Percentiles rank a stretch among this genome's conserved stretches.
These are phyloP conservation scores for Lactifluus echinatus DNA, from an alignment of 768 basidiomycete genomes.

Conservation along the genomic window DNA sequence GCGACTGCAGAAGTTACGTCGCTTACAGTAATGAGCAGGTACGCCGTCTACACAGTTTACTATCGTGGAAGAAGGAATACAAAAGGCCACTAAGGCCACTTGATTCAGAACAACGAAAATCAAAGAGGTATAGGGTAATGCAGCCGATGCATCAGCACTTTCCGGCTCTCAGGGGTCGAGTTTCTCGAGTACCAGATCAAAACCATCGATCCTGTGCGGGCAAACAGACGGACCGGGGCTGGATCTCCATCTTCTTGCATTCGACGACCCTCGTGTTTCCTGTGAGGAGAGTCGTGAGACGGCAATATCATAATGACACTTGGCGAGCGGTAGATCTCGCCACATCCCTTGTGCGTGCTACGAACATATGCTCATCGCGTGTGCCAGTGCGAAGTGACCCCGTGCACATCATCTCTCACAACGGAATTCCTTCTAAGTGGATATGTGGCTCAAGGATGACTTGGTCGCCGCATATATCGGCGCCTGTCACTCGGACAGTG, in stretches of 20 bases:
- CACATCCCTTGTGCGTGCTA: constrained; percentile 69
- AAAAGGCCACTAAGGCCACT: background rate
- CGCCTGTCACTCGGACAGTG: no score
- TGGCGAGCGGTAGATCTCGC: constrained; percentile 66
- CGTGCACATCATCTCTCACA: no score
- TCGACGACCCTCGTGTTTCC: constrained; percentile 35
- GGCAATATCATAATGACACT: background rate
- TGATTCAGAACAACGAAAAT: background rate
- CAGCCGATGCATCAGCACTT: no score
- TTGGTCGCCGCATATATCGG: no score
- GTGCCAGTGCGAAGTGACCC: no score
- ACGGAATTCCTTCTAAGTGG: no score
- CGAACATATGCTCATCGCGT: no score
- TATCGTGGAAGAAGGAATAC: background rate
- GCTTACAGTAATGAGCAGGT: no score
- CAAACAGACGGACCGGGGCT: constrained; percentile 60
- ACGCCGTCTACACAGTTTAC: no score
- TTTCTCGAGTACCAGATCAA: constrained; percentile 64
- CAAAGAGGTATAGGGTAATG: background rate
- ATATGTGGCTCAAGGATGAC: no score
- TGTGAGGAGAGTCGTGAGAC: background rate
- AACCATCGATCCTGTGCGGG: constrained; percentile 42
- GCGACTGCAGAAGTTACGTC: no score
- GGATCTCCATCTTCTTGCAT: constrained; percentile 58
- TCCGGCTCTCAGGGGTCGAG: no score